Base-by-base conservation (phyloP, 2,329 filamentous ascomycete species). In the Ascochyta pisi region DNA sequence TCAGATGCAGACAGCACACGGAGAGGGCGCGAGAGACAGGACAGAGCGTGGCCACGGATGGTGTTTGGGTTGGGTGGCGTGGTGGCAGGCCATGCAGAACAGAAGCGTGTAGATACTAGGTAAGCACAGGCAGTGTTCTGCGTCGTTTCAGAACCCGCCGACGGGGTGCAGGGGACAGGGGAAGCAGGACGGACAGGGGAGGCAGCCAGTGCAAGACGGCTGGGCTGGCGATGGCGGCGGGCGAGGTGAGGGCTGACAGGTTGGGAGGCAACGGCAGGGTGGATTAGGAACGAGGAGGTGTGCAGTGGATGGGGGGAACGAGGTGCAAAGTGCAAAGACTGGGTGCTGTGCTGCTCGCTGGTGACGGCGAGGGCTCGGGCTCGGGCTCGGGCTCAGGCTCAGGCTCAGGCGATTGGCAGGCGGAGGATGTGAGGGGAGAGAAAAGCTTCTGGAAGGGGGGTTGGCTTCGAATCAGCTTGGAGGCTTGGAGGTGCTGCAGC, bases 401-500 rank as follows among this genome's bases (percentile, higher is more conserved):
- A 26, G 8, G 3, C 29, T 3, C 13, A 16, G 38, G 31, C 19
- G 23, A 29, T 35, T 16, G 33, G 19, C n/a, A 35, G 31, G 23
- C 34, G 41, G 24, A 41, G 45, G 40, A 34, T 26, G 43, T 15
- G 12, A n/a, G 52, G 34, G 46, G 44, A 48, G 43, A 31, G 45
- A 34, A 49, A 49, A 51, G 29, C 47, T 56, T 56, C 53, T 37
- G 27, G 53, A 56, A 54, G 46, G 22, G 23, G 38, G 37, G 54
- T 39, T 23, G 19, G 54, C 54, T 57, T 57, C 54, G 38, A 50
- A 27, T 29, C 52, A 37, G 42, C 47, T 57, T 57, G 48, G 26
- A 49, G 29, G 41, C 27, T 39, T 31, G 29, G 33, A 19, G 22
- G 15, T 19, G 42, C 42, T 34, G 29, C 49, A 16, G 27, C 37